Percentiles rank a stretch among this genome's conserved stretches.
Conservation (phyloP, 768 basidiomycete genomes). For the Tulasnella sp. region DNA sequence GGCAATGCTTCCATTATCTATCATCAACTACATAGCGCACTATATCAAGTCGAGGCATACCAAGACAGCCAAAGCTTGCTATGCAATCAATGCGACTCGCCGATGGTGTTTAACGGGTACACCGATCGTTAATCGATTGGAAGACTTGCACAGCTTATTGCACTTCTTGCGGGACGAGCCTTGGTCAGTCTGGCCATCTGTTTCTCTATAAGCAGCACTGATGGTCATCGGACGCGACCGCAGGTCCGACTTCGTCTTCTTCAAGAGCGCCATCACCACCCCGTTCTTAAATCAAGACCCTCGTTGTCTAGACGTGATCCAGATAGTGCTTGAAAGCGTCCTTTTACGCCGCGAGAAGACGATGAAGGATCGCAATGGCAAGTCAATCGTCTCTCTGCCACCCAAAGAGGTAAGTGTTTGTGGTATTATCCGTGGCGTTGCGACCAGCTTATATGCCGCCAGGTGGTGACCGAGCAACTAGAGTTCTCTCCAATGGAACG, state of each 20-base stretch:
- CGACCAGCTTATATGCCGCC: neutral
- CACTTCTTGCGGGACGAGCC: slow-evolving; percentile 14
- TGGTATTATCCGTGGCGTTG: neutral
- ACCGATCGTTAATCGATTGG: slow-evolving; percentile 87
- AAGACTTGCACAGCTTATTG: slow-evolving; percentile 60
- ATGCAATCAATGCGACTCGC: slow-evolving; percentile 63
- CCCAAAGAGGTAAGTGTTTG: slow-evolving; percentile 53
- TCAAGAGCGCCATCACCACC: slow-evolving; percentile 72
- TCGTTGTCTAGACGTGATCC: slow-evolving; percentile 89
- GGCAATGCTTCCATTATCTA: neutral
- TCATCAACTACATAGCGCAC: slow-evolving; percentile 42
- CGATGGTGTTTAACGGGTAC: slow-evolving; percentile 93
- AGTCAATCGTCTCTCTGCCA: slow-evolving; percentile 79
- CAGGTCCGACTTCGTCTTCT: slow-evolving; percentile 71
- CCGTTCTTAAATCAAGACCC: slow-evolving; percentile 87
- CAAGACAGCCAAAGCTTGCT: slow-evolving; percentile 81
- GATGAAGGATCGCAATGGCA: slow-evolving; percentile 79
- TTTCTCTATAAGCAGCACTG: neutral
- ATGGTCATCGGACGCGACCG: too few species aligned
- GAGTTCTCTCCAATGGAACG: slow-evolving; percentile 71
- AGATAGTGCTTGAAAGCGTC: slow-evolving; percentile 83
- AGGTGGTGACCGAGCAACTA: slow-evolving; percentile 63
- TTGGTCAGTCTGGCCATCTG: slow-evolving; percentile 1
- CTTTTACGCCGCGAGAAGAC: slow-evolving; percentile 85
- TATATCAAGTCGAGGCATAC: slow-evolving; percentile 84